Evolutionary conservation across 2,329 filamentous ascomycete genomes (phyloP), one percentile per base, ranked within the genome.

Genomic region (Aspergillus costaricaensis): DNA sequence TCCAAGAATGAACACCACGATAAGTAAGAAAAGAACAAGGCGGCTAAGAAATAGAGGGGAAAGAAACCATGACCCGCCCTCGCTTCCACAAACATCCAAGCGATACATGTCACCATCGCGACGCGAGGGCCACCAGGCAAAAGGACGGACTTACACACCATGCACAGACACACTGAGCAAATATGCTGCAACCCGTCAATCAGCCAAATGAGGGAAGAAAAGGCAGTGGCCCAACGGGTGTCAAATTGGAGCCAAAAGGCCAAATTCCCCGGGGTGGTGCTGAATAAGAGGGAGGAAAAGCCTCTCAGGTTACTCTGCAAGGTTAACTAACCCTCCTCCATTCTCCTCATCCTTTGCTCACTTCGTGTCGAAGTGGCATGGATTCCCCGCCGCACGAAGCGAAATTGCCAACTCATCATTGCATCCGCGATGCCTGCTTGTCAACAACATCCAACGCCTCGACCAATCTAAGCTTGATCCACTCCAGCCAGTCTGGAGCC

Each of bases 351-450:
- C 17, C 44, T 52, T 41, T 55, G 52, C 55, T 58, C 58, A 21
- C 60, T 61, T 65, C 64, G 58, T 62, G 65, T 61, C 73, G 71
- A 68, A 67, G 77, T 73, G 74, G 76, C 80, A 81, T 81, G 79
- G 77, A 72, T 78, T 78, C 76, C 81, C 78, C 76, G 75, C 75
- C 64, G 74, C 65, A 61, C 59, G 55, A 61, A 65, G 60, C 62
- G 56, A 62, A 60, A 65, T 77, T 90, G 88, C 86, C 88, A 90
- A 85, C 88, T 87, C 88, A 90, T 89, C 87, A 86, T 77, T 89
- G 87, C 88, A 88, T 90, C 82, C 83, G 38, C 51, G 80, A 74
- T 72, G 71, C 72, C 73, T 76, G 72, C 67, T 68, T 71, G 68
- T 74, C 72, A 71, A 63, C 60, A 62, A 58, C 60, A 43, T 55